phyloP scores from a whole-genome alignment of 1,284 basidiomycete genomes.

The Leccinum colubrinum region DNA sequence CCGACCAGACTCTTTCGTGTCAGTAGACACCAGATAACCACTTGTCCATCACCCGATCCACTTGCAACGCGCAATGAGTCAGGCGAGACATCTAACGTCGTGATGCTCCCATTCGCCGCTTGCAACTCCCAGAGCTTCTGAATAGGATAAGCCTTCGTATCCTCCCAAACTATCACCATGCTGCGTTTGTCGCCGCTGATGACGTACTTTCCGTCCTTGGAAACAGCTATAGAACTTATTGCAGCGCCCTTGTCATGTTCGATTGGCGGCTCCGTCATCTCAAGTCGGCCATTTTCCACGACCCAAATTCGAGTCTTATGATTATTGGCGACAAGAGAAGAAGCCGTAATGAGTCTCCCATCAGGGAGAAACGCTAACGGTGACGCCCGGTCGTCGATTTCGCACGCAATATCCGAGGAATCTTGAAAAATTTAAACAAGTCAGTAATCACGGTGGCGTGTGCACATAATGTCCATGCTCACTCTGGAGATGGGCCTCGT shows the following conservation, averaged over 20 bases:
- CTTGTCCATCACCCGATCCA: conserved; percentile 5
- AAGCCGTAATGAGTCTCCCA: background rate
- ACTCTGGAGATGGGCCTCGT: background rate
- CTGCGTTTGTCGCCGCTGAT: conserved; percentile 6
- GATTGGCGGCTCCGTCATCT: background rate
- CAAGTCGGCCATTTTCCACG: background rate
- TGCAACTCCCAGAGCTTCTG: background rate
- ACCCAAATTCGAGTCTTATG: background rate
- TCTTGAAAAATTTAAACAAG: background rate
- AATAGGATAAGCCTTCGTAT: background rate
- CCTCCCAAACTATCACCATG: conserved; percentile 9
- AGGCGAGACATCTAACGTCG: conserved; percentile 7
- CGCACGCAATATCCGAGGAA: background rate
- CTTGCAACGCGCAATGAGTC: conserved; percentile 7
- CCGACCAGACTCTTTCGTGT: no score
- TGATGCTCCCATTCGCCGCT: background rate
- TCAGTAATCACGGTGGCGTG: background rate
- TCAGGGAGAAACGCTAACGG: background rate
- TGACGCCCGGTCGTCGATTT: background rate
- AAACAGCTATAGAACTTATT: background rate
- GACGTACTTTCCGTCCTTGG: conserved; percentile 8
- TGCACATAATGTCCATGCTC: background rate
- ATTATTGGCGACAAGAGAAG: background rate
- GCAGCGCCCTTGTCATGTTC: background rate
- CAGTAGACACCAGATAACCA: conserved; percentile 21